These are phyloP conservation scores for Paxillus rubicundulus DNA, from an alignment of 768 basidiomycete genomes.

Conservation along the genomic window DNA sequence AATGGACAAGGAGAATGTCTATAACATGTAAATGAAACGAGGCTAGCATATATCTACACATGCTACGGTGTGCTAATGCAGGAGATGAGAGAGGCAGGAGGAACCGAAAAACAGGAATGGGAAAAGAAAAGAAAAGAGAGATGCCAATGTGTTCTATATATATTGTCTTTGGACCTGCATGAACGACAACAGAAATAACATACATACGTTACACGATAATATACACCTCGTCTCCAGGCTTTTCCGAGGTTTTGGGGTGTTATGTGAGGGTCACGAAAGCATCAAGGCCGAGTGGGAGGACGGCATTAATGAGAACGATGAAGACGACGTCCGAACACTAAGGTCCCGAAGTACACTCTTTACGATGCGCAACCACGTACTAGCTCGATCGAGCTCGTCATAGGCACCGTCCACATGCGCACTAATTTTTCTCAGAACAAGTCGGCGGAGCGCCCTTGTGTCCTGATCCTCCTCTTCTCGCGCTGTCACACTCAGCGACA, in stretches of 20 bases:
- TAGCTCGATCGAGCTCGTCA: conserved; percentile 61
- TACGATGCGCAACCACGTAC: conserved; percentile 60
- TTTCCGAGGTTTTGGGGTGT: not conserved
- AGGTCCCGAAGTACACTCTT: conserved; percentile 61
- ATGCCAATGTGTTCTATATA: not conserved
- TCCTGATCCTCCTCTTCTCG: conserved; percentile 65
- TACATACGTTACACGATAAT: conserved; percentile 33
- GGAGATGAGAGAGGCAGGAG: too few relatives aligned
- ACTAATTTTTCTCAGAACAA: conserved; percentile 67
- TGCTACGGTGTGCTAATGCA: too few relatives aligned
- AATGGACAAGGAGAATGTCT: too few relatives aligned
- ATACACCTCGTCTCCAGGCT: conserved; percentile 18
- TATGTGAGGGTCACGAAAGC: conserved; percentile 11
- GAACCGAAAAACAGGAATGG: too few relatives aligned
- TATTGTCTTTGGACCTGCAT: not conserved
- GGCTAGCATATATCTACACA: too few relatives aligned
- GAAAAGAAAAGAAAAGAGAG: too few relatives aligned
- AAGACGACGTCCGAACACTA: conserved; percentile 26
- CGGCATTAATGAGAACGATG: not conserved
- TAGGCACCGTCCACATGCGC: conserved; percentile 52
- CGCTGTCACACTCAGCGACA: conserved; percentile 50
- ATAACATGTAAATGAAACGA: too few relatives aligned
- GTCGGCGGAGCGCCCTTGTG: conserved; percentile 53
- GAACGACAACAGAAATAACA: conserved; percentile 12
- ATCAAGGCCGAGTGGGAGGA: not conserved